Evolutionary conservation across 1,139 yeast genomes (phyloP).

Genomic region (Candida sp.): DNA sequence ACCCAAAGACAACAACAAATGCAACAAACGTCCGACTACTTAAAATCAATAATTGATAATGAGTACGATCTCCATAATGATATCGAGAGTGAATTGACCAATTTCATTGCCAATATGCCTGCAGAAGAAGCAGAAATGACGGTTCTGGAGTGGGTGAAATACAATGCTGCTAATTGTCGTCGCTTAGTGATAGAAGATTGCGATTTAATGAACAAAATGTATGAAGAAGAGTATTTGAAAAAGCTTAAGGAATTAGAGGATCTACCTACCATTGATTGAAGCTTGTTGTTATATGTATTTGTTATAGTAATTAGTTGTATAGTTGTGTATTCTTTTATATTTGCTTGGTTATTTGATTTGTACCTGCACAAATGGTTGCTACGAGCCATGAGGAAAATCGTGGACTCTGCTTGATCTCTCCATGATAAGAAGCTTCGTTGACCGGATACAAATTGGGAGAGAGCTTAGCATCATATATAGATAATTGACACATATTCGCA

Average conservation of each 20-base stretch:
- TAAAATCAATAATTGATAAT: slow-evolving; percentile 20
- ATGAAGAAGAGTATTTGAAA: slow-evolving; percentile 31
- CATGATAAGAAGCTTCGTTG: not conserved
- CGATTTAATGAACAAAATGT: slow-evolving; percentile 40
- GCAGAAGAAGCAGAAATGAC: slow-evolving; percentile 67
- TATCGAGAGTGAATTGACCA: slow-evolving; percentile 58
- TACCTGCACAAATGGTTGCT: too few species aligned
- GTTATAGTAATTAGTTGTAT: not conserved
- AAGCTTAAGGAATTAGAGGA: slow-evolving; percentile 19
- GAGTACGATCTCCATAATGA: slow-evolving; percentile 47
- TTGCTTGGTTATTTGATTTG: too few species aligned
- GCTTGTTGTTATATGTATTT: not conserved
- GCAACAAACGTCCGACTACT: slow-evolving; percentile 34
- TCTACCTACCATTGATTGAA: slow-evolving; percentile 20
- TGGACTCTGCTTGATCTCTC: not conserved
- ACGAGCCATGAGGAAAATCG: not conserved
- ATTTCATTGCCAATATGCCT: slow-evolving; percentile 67
- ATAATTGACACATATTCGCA: too few species aligned
- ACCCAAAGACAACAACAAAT: slow-evolving; percentile 31
- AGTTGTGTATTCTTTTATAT: not conserved
- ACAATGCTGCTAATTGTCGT: slow-evolving; percentile 43
- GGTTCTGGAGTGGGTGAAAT: slow-evolving; percentile 63
- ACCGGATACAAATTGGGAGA: not conserved
- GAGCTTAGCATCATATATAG: too few species aligned
- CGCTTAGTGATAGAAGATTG: slow-evolving; percentile 42